Base-by-base conservation (phyloP, 805 yeast genomes). In the Metschnikowia proteae region DNA sequence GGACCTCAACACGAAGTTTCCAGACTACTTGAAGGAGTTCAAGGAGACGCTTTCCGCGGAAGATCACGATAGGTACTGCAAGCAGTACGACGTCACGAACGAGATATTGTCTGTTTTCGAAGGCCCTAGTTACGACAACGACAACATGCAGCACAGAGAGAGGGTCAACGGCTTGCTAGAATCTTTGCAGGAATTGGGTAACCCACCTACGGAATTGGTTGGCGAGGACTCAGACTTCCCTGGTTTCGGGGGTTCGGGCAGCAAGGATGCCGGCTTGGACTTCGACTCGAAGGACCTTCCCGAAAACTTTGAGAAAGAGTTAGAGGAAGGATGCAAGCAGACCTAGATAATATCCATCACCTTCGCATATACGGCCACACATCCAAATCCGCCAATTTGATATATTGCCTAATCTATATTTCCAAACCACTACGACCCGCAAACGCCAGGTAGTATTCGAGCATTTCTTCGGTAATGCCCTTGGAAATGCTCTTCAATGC, bases 391-490 rank as follows among this genome's bases (percentile, higher is more conserved):
- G 11, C n/a, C n/a, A 30, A 6, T n/a, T 5, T 9, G 9, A 2
- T 32, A 3, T 5, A 32, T 32, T n/a, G 5, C 6, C 23, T 4
- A 5, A n/a, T 36, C 25, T 31, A 40, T 43, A 63, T 54, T 45
- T 52, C 60, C 40, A 69, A 57, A 5, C 76, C 76, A 43, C 71
- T 61, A 49, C 72, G 64, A 17, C 56, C 49, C 6, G 81, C 75
- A 63, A 83, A 84, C 17, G 73, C 80, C 51, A 70, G 70, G 62
- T 86, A 92, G 55, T 88, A 91, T 2, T 75, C 79, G 30, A 91
- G 61, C 97, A 92, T 89, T 23, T 88, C 96, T 8, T 74, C 73
- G 0, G 96, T 90, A 39, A 94, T 94, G 28, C 92, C 94, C 59
- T 77, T 79, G 7, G 90, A 79, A 17, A 91, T 77, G 1, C 83